Base-by-base conservation (phyloP, 305 asterid species). In the Andrographis paniculata region DNA sequence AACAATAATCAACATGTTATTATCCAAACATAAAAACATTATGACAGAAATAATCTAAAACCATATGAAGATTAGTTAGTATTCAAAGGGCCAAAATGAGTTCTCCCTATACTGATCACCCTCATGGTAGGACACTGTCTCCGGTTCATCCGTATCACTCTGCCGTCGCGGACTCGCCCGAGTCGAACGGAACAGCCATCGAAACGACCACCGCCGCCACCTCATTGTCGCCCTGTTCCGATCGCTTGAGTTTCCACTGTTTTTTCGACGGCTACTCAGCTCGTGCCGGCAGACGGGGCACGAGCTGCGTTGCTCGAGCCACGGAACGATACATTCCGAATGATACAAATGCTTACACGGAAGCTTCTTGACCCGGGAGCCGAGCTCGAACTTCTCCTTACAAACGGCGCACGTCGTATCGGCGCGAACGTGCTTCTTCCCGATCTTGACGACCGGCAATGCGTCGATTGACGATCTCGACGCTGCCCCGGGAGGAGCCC, bases 341-440 rank as follows among this genome's bases (percentile, higher is more conserved):
- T 87, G 97, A 56, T 87, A 87, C 42, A 84, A 46, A 62, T 87
- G 97, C 61, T 84, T 77, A 67, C 97, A 84, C 0, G 97, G 97
- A 28, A 87, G 72, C 57, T 79, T 84, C 14, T 53, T 74, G 37
- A 75, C 94, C 52, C 43, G 77, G n/a, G 87, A 75, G 14, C 89
- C 87, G 56, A 80, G 64, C 48, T 80, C 87, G 22, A 82, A 87
- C 21, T 74, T 75, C 37, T 87, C 94, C 66, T 74, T 82, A 63
- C 96, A 82, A 24, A 87, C 84, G 1, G 94, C 87, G 19, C 94
- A 87, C 4, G 74, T 80, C 0, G 79, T 71, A 44, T 87, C 94
- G 3, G 83, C 68, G 11, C 85, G 94, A 14, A 80, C 64, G 35
- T 76, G 87, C 65, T 80, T 83, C 64, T 72, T 87, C 0, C 78